These are phyloP conservation scores for Neospora caninum DNA, from an alignment of 169 alveolate species.

Conservation along the genomic window DNA sequence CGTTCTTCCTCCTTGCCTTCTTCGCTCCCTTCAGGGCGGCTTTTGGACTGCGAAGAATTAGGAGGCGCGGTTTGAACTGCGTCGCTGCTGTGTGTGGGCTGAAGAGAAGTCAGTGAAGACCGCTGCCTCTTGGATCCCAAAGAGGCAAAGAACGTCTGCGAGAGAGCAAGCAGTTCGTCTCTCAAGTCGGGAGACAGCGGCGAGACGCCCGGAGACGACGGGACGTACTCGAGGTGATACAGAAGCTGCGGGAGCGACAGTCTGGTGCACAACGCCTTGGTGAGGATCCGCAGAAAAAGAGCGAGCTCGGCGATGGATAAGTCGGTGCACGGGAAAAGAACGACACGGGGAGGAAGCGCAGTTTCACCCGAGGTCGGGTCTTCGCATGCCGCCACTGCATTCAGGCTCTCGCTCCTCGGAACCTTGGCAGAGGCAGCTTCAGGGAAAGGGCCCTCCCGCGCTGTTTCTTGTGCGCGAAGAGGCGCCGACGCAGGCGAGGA, in stretches of 20 bases:
- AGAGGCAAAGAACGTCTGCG: background rate
- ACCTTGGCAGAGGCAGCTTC: background rate
- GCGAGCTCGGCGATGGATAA: slow-evolving; percentile 2
- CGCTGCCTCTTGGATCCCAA: background rate
- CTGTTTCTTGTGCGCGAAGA: background rate
- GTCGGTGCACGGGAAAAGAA: slow-evolving; percentile 7
- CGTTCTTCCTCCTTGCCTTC: no score
- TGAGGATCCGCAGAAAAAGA: background rate
- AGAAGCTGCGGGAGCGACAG: slow-evolving; percentile 29
- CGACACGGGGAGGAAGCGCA: background rate
- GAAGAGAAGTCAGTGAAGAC: background rate
- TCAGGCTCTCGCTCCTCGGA: background rate
- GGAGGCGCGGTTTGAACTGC: background rate
- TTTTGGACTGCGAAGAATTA: background rate
- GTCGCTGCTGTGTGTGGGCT: background rate
- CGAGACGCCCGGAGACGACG: background rate
- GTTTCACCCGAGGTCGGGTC: background rate
- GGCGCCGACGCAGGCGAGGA: background rate
- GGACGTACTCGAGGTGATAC: slow-evolving; percentile 10
- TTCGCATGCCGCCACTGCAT: background rate
- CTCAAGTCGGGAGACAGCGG: background rate
- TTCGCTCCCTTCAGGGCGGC: no score
- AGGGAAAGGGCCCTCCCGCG: background rate
- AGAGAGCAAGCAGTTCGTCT: background rate
- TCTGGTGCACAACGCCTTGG: background rate